Evolutionary conservation across 192 early-diverging fungal genomes (phyloP).

Genomic region (Gonapodya prolifera): DNA sequence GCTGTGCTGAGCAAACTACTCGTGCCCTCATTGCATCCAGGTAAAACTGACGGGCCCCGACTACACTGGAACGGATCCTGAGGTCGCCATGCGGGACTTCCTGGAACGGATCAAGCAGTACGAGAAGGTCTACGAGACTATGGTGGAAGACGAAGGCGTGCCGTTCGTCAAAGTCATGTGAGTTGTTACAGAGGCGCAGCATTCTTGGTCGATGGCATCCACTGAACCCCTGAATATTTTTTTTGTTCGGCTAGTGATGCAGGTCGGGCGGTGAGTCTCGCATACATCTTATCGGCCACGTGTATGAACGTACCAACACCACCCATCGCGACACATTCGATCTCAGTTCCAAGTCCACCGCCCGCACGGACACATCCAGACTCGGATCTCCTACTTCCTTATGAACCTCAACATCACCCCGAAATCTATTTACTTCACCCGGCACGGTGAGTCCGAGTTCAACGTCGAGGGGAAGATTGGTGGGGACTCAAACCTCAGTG

Average conservation of each 20-base stretch:
- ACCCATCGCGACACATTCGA: not conserved
- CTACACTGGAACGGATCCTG: slow-evolving; percentile 53
- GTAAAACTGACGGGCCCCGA: not conserved
- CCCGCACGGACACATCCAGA: slow-evolving; percentile 90
- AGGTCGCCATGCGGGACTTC: slow-evolving; percentile 84
- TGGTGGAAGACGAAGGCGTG: slow-evolving; percentile 52
- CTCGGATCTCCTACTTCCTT: slow-evolving; percentile 93
- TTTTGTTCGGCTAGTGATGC: not conserved
- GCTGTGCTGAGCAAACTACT: slow-evolving; percentile 50
- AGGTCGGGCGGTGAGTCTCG: not conserved
- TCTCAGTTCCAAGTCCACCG: slow-evolving; percentile 81
- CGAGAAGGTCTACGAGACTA: slow-evolving; percentile 76
- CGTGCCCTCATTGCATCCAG: not conserved
- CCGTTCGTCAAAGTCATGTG: slow-evolving; percentile 94
- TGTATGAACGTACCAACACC: slow-evolving; percentile 12
- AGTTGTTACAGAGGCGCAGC: slow-evolving; percentile 22
- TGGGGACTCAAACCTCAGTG: slow-evolving; percentile 82
- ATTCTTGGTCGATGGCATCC: not conserved
- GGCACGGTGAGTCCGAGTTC: slow-evolving; percentile 87
- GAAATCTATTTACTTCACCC: slow-evolving; percentile 80
- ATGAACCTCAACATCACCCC: slow-evolving; percentile 99
- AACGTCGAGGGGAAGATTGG: slow-evolving; percentile 89
- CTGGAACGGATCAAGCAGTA: slow-evolving; percentile 85
- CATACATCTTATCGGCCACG: not conserved
- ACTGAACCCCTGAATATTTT: no score